Evolutionary conservation across 371 early-diverging fungal species (phyloP), one percentile per base, ranked within the genome.

Genomic region (Vittaforma corneae): DNA sequence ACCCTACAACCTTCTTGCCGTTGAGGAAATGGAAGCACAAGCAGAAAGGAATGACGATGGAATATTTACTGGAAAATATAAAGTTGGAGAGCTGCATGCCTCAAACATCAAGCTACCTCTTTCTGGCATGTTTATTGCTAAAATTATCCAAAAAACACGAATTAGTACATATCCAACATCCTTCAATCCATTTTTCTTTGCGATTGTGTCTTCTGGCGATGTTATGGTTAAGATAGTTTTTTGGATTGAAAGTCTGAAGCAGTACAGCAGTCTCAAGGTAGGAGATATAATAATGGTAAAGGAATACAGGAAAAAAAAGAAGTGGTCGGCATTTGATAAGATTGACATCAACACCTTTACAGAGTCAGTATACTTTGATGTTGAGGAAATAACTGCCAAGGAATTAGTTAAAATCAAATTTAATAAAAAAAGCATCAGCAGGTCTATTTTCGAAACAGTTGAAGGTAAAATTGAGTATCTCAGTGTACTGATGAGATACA

Each of bases 191-290:
- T 71, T 70, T 58, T 73, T 74, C 35, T 72, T 75, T 42, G 55
- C 67, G 51, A 61, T 77, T 34, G 42, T 72, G 11, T 34, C 54
- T 6, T 60, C 65, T 24, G 16, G 26, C 26, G 4, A 60, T 28
- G 57, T 68, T 3, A 18, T 62, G n/a, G 24, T 70, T 22, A 77
- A 77, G 42, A 65, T 66, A 20, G 63, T 68, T 46, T 67, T 77
- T 30, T 77, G 77, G 77, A 66, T 63, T 44, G 58, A 62, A 22
- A 58, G 62, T 47, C 55, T 74, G n/a, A 45, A 58, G 38, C 37
- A 62, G 33, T 77, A 67, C 62, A 70, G 67, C 32, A 69, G 59
- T 28, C 37, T 77, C 14, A 45, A 69, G 24, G 67, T 72, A 44
- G 70, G 70, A 26, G 75, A 77, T 55, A 26, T 0, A 3, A 44